Base-by-base conservation (phyloP, 106 monocot species). In the Cymbidium sinense region DNA sequence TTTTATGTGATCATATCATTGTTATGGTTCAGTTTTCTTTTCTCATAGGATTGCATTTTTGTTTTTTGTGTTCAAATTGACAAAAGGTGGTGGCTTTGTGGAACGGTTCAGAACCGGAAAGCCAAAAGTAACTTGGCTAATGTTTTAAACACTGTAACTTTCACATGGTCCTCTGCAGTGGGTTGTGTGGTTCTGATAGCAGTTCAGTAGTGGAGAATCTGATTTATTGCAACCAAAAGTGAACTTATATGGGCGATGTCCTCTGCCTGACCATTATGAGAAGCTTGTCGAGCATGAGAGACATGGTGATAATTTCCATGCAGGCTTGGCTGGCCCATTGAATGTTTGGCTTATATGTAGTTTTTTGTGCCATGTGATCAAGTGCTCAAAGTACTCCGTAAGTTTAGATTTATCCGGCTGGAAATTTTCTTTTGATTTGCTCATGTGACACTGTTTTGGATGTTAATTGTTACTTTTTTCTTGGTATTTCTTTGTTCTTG, bases 31-130 rank as follows among this genome's bases (percentile, higher is more conserved):
- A 30, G 58, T 77, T 36, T 31, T n/a, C n/a, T 52, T 55, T 64
- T 33, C 21, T 41, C 15, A 28, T 35, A 76, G 33, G 13, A 23
- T 20, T 77, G 20, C 58, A 23, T 77, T 39, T 50, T 62, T 77
- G n/a, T 62, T 62, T 37, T 34, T 6, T 58, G 58, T 43, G 30
- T 36, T 21, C 76, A 5, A 31, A 62, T 77, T 77, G 64, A 64
- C 41, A 27, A 77, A 37, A 76, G 62, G 25, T 43, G 64, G 27
- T 39, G 34, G 76, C 19, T 77, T n/a, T 43, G 6, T 36, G n/a
- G 0, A 36, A 21, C 39, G 12, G 11, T 23, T 37, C 23, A 64
- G 31, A 39, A 62, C 36, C 15, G 41, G 35, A 77, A 37, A 64
- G 39, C 50, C 17, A 50, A 77, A 43, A 5, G 29, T 64, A 1